Conservation (phyloP, 352 stramenopile species). For the Pythium aristosporum region DNA sequence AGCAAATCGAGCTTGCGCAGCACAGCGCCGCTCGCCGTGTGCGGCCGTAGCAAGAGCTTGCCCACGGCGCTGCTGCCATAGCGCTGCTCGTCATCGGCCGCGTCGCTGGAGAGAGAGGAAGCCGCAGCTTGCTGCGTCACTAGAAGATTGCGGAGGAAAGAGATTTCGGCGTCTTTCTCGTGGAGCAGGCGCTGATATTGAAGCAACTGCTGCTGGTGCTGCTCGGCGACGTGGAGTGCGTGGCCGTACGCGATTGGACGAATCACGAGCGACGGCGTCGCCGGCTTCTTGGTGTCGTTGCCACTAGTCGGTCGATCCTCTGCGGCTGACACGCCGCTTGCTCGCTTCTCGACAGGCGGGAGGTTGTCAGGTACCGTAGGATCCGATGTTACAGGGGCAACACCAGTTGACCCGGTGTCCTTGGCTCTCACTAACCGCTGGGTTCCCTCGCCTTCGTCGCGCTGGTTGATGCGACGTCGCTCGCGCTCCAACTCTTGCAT, state of each 20-base stretch:
- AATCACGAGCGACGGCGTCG: conserved; percentile 54
- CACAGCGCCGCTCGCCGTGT: conserved; percentile 4
- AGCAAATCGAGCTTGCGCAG: conserved; percentile 40
- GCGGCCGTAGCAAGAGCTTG: conserved; percentile 5
- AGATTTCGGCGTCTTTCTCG: conserved; percentile 71
- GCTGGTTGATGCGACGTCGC: neutral
- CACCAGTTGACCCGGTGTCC: neutral
- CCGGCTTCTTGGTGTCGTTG: neutral
- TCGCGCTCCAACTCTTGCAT: conserved; percentile 31
- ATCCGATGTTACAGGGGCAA: neutral
- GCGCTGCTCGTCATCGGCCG: neutral
- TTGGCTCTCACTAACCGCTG: conserved; percentile 4
- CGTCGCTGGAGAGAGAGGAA: neutral
- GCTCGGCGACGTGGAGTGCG: conserved; percentile 60
- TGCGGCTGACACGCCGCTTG: no score
- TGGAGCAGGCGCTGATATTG: conserved; percentile 60
- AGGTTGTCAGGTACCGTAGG: no score
- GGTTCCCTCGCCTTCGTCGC: conserved; percentile 1
- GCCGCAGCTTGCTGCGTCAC: conserved; percentile 13
- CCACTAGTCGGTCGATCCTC: neutral
- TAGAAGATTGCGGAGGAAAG: conserved; percentile 39
- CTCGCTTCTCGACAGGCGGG: no score
- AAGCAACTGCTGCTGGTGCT: conserved; percentile 56
- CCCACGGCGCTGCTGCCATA: neutral
- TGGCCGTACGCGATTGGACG: conserved; percentile 72